phyloP scores from a whole-genome alignment of 2,329 filamentous ascomycete species.

The Neofusicoccum parvum region DNA sequence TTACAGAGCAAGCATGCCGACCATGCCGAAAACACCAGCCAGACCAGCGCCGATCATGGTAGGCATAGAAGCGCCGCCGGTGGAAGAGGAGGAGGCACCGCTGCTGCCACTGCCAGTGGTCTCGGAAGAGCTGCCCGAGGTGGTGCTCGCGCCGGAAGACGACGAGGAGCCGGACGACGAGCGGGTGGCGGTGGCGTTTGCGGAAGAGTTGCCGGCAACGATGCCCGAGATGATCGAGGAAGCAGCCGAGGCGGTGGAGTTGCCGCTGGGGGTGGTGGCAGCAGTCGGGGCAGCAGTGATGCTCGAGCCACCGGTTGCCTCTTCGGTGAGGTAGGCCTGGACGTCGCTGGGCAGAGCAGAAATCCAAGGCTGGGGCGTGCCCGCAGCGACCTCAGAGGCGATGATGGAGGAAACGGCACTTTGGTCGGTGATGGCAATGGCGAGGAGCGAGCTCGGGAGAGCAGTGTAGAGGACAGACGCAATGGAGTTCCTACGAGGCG shows the following conservation, averaged over 20 bases:
- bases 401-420: slow-evolving; percentile 45
- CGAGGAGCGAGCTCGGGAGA: slow-evolving; percentile 44
- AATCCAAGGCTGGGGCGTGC: slow-evolving; percentile 50
- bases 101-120: slow-evolving; percentile 23
- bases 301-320: slow-evolving; percentile 11
- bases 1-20: slow-evolving; percentile 48
- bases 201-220: slow-evolving; percentile 19
- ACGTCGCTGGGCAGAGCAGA: slow-evolving; percentile 47
- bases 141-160: slow-evolving; percentile 31
- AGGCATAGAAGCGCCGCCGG: slow-evolving; percentile 37
- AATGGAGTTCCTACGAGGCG: neutral
- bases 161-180: slow-evolving; percentile 25
- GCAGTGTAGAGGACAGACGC: slow-evolving; percentile 45
- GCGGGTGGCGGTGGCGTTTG: slow-evolving; percentile 26
- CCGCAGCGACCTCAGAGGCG: slow-evolving; percentile 46
- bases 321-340: slow-evolving; percentile 41
- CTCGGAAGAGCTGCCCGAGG: slow-evolving; percentile 16
- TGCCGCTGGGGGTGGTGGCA: slow-evolving; percentile 17
- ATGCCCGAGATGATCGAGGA: slow-evolving; percentile 25
- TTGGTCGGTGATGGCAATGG: slow-evolving; percentile 45
- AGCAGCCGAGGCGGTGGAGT: slow-evolving; percentile 26
- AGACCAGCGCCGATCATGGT: slow-evolving; percentile 43
- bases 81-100: slow-evolving; percentile 26
- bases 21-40: slow-evolving; percentile 43
- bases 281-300: slow-evolving; percentile 23